Evolutionary conservation across 305 asterid genomes (phyloP), one percentile per base, ranked within the genome.

Genomic region (Ajuga reptans): DNA sequence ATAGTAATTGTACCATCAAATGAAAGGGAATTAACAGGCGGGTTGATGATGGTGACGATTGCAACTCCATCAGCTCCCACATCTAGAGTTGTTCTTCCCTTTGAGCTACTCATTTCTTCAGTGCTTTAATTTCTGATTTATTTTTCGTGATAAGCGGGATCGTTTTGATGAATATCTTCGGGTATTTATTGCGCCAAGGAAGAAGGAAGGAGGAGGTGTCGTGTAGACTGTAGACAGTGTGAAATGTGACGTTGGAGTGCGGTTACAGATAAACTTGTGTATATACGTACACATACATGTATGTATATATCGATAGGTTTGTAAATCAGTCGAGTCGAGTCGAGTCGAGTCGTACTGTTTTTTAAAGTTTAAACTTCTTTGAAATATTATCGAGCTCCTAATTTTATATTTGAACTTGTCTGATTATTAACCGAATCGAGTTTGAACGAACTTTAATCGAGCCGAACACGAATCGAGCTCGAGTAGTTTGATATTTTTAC

Each of bases 41-140:
- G 98, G 77, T 92, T 92, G 78, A 90, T 78, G 85, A 92, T 83
- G 78, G 97, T 90, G 84, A 92, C 80, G 79, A 92, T 72, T 53
- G 85, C 98, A 34, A 92, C 95, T 62, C 97, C 98, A 77, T 90
- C 98, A 75, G 84, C 81, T 81, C 97, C 98, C 17, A 92, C 95
- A 51, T 90, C 96, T 49, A 90, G 79, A 9, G 87, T 69, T 64
- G 98, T 88, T 71, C 91, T 86, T 78, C 97, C 98, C 64, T 70
- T 85, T 1, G 84, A 24, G 79, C 81, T 82, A 62, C 66, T 71
- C 84, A 79, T 83, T 24, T 54, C 16, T 34, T 67, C 27, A 53
- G 33, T 9, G 11, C 33, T 66, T 29, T 17, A 45, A 65, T 64
- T 60, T 49, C 45, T 31, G 49, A 31, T 34, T 29, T 31, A 3